Conservation (phyloP, 2,329 filamentous ascomycete genomes). For the Cercospora zeae-maydis region DNA sequence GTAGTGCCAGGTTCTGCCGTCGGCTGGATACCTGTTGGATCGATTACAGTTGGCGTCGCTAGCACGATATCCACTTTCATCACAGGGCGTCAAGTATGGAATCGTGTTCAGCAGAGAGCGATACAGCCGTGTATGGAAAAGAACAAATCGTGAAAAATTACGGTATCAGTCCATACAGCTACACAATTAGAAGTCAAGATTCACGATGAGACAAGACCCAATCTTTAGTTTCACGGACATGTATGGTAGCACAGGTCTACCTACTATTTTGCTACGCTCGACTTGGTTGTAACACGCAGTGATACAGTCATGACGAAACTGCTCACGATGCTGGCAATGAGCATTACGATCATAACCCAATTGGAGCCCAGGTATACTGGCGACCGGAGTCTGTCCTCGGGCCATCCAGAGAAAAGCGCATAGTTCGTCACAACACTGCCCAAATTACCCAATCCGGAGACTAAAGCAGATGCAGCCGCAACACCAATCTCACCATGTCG, state of each 20-base stretch:
- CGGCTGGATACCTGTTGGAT: constrained; percentile 56
- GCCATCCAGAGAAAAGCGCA: constrained; percentile 84
- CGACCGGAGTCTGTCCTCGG: constrained; percentile 61
- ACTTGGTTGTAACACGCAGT: constrained; percentile 43
- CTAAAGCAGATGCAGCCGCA: constrained; percentile 77
- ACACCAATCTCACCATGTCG: constrained; percentile 89
- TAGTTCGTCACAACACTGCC: constrained; percentile 86
- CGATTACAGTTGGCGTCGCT: constrained; percentile 53
- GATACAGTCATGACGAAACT: constrained; percentile 66
- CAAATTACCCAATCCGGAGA: constrained; percentile 81
- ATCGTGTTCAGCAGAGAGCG: constrained; percentile 22
- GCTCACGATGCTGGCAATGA: constrained; percentile 71
- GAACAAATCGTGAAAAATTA: no score
- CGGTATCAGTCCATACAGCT: no score
- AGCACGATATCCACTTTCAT: constrained; percentile 62
- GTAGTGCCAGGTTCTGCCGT: constrained; percentile 58
- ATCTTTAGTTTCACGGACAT: neutral
- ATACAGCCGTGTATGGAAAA: neutral
- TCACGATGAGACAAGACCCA: neutral
- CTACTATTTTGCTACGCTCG: neutral
- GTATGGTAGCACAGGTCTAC: neutral
- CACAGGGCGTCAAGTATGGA: constrained; percentile 60
- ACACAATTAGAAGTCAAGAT: neutral
- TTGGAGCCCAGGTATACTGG: constrained; percentile 57
- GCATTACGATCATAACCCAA: constrained; percentile 80